Evolutionary conservation across 2,329 filamentous ascomycete genomes (phyloP).

Genomic region (Colletotrichum destructivum): DNA sequence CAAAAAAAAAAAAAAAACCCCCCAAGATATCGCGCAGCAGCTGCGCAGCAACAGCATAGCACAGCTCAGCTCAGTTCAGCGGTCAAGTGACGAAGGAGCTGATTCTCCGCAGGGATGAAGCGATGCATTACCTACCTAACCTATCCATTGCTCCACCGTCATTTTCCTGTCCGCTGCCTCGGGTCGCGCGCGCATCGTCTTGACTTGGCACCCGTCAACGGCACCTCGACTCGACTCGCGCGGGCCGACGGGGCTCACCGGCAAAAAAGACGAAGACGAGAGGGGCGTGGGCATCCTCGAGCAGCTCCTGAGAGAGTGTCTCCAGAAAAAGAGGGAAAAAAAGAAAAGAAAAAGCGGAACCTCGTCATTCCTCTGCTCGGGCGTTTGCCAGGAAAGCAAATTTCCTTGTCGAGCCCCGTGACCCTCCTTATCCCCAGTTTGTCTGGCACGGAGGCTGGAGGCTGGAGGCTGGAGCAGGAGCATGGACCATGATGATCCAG

Average conservation of each 20-base stretch:
- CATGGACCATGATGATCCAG: constrained; percentile 18
- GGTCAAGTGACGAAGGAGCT: constrained; percentile 8
- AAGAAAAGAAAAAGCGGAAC: constrained; percentile 38
- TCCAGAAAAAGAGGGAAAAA: constrained; percentile 8
- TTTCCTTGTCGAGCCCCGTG: constrained; percentile 38
- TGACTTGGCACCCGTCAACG: too few relatives aligned
- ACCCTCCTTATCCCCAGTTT: constrained; percentile 20
- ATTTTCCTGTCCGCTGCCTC: constrained; percentile 4
- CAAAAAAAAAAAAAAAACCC: background rate
- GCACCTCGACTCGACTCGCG: too few relatives aligned
- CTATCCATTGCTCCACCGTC: background rate
- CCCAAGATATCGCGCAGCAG: background rate
- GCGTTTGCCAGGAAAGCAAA: constrained; percentile 28
- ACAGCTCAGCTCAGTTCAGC: background rate
- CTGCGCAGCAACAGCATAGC: too few relatives aligned
- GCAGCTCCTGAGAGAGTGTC: too few relatives aligned
- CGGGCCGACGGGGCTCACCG: too few relatives aligned
- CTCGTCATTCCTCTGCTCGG: constrained; percentile 35
- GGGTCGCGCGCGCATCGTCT: too few relatives aligned
- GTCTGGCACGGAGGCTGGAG: constrained; percentile 22
- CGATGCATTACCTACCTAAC: background rate
- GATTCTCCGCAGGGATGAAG: constrained; percentile 2
- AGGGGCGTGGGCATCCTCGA: too few relatives aligned
- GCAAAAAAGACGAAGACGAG: too few relatives aligned
- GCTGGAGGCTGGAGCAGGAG: too few relatives aligned